A percentile compares a stretch with the other conserved stretches of the same genome.
Evolutionary conservation across 139 green algal genomes (phyloP).

Genomic region (Klebsormidium nitens): DNA sequence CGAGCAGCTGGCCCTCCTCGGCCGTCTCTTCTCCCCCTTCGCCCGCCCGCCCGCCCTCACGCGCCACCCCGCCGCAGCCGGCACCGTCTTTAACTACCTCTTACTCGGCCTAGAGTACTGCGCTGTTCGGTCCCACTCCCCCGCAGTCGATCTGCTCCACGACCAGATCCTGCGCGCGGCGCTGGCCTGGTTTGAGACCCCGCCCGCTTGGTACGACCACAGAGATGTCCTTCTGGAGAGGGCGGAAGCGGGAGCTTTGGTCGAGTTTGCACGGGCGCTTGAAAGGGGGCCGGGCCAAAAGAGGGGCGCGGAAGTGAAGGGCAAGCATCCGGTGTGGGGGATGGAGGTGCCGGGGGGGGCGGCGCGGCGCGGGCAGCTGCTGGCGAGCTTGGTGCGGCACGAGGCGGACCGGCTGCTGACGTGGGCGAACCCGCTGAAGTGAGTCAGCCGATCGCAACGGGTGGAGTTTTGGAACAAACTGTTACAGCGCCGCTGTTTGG

Average conservation of each 20-base stretch:
- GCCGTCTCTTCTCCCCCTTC: slow-evolving; percentile 12
- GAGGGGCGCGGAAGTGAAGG: not conserved
- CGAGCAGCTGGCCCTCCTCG: slow-evolving; percentile 12
- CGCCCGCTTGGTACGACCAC: slow-evolving; percentile 8
- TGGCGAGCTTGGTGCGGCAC: slow-evolving; percentile 18
- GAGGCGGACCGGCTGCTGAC: slow-evolving; percentile 32
- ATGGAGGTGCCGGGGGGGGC: not conserved
- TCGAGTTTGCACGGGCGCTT: not conserved
- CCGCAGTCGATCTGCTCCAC: not conserved
- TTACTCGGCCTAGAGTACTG: slow-evolving; percentile 9
- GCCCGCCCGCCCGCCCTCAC: not conserved
- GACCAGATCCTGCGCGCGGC: not conserved
- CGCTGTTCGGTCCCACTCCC: not conserved
- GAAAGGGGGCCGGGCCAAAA: not conserved
- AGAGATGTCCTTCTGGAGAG: not conserved
- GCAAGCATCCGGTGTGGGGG: slow-evolving; percentile 21
- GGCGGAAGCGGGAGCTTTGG: not conserved
- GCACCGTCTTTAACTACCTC: slow-evolving; percentile 19
- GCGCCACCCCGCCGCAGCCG: slow-evolving; percentile 24
- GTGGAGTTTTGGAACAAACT: too few relatives aligned
- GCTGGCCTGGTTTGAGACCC: slow-evolving; percentile 3
- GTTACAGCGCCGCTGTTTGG: too few relatives aligned
- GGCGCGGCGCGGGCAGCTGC: not conserved
- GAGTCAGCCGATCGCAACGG: not conserved
- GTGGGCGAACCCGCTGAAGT: slow-evolving; percentile 35